Conservation (phyloP, 1,284 basidiomycete genomes). For the Tetrapyrgos nigripes region DNA sequence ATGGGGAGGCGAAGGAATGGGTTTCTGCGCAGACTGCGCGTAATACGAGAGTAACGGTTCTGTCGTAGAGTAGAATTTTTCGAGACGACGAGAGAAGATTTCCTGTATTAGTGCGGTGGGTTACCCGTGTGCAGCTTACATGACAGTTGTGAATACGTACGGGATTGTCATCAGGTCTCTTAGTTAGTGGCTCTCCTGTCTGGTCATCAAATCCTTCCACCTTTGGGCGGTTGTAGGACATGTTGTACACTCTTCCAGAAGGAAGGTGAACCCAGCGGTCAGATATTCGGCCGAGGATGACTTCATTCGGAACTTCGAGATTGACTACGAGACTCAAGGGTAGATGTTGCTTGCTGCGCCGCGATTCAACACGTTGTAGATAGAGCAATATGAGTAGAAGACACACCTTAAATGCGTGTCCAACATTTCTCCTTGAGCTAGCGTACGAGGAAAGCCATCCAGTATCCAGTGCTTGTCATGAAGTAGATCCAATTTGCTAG, state of each 20-base stretch:
- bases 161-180: slow-evolving; percentile 16
- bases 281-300: slow-evolving; percentile 94
- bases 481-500: slow-evolving; percentile 72
- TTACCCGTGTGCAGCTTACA: too few relatives aligned
- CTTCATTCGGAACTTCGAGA: slow-evolving; percentile 89
- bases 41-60: slow-evolving; percentile 89
- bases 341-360: slow-evolving; percentile 11
- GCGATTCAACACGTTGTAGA: not conserved
- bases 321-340: slow-evolving; percentile 63
- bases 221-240: slow-evolving; percentile 89
- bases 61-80: slow-evolving; percentile 87
- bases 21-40: slow-evolving; percentile 41
- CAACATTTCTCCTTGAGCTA: slow-evolving; percentile 87
- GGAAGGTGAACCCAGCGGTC: slow-evolving; percentile 93
- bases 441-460: slow-evolving; percentile 95
- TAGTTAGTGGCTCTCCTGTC: slow-evolving; percentile 15
- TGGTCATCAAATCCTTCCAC: slow-evolving; percentile 58
- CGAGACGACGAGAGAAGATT: slow-evolving; percentile 82
- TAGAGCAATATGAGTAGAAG: not conserved
- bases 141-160: not conserved
- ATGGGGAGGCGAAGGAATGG: slow-evolving; percentile 23
- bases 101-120: too few relatives aligned
- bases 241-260: slow-evolving; percentile 94
- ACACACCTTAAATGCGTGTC: slow-evolving; percentile 75
- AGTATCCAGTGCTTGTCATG: slow-evolving; percentile 90